Percentiles rank a stretch among this genome's conserved stretches.
Conservation (phyloP, 2,329 filamentous ascomycete genomes). For the Harringtonia lauricola region DNA sequence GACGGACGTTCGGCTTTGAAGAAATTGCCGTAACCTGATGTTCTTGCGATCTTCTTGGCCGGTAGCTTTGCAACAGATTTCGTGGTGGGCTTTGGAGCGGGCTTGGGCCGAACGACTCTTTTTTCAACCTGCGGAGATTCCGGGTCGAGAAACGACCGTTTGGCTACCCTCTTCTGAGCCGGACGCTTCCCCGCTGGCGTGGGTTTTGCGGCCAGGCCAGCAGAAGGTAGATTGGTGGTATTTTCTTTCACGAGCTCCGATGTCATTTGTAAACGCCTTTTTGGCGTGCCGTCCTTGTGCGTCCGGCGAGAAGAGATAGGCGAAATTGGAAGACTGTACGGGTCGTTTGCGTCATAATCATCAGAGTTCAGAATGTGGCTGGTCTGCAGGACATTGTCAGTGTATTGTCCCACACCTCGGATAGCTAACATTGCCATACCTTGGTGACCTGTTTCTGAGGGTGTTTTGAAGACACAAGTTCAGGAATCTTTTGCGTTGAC, state of each 20-base stretch:
- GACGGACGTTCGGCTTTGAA: too few species aligned
- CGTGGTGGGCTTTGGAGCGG: too few species aligned
- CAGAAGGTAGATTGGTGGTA: neutral
- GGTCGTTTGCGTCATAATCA: neutral
- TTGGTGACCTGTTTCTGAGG: too few species aligned
- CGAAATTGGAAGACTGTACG: neutral
- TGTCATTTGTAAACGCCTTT: neutral
- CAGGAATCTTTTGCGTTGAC: too few species aligned
- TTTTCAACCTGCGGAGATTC: too few species aligned
- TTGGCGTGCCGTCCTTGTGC: neutral
- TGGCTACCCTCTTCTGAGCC: neutral
- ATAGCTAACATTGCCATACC: neutral
- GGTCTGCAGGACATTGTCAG: neutral
- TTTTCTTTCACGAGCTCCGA: neutral
- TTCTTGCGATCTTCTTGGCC: neutral
- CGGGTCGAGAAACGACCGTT: neutral
- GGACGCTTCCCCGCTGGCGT: neutral
- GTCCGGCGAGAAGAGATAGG: neutral
- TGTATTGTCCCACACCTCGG: neutral
- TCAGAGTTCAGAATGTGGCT: neutral
- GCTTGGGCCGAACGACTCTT: too few species aligned
- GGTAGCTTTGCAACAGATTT: neutral
- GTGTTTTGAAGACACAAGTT: too few species aligned
- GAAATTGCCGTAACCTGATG: neutral
- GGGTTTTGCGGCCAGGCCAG: neutral